These are phyloP conservation scores for Lyophyllum semitale DNA, from an alignment of 768 basidiomycete species.

Conservation along the genomic window DNA sequence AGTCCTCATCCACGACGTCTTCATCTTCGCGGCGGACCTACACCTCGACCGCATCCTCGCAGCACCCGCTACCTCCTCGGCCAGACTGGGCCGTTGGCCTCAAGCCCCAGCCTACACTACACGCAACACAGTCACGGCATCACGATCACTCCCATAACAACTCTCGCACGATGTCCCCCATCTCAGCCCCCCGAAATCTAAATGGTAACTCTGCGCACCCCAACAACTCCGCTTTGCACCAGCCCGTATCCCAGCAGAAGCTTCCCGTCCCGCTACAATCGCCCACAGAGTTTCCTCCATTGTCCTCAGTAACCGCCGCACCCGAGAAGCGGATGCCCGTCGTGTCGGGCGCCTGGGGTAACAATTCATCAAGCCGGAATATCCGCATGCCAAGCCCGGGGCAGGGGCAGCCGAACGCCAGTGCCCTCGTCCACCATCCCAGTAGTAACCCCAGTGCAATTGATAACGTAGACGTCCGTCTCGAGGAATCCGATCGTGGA, in stretches of 20 bases:
- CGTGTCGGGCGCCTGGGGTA: constrained; percentile 73
- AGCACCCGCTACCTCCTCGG: constrained; percentile 76
- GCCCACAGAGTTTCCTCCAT: constrained; percentile 71
- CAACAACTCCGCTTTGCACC: constrained; percentile 21
- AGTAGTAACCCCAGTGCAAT: constrained; percentile 1
- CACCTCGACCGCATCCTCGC: constrained; percentile 73
- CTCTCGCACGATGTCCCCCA: constrained; percentile 43
- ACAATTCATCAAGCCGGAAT: constrained; percentile 52
- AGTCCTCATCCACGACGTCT: constrained; percentile 78
- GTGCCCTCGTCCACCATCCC: constrained; percentile 38
- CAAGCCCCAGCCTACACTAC: constrained; percentile 71
- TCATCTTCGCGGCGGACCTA: constrained; percentile 80
- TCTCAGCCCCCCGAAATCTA: constrained; percentile 37
- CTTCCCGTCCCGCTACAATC: constrained; percentile 43
- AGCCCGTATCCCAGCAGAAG: constrained; percentile 31
- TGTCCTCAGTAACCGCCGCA: constrained; percentile 43
- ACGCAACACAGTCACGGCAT: constrained; percentile 50
- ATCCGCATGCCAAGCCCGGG: constrained; percentile 44
- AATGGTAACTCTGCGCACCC: constrained; percentile 36
- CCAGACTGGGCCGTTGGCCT: constrained; percentile 91
- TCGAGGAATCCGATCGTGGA: constrained; percentile 47
- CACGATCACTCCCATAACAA: constrained; percentile 47
- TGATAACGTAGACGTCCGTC: constrained; percentile 24
- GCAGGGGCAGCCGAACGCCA: constrained; percentile 27
- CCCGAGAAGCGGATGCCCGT: constrained; percentile 56